Base-by-base conservation (phyloP, 2,329 filamentous ascomycete genomes). In the Aspergillus sojae region DNA sequence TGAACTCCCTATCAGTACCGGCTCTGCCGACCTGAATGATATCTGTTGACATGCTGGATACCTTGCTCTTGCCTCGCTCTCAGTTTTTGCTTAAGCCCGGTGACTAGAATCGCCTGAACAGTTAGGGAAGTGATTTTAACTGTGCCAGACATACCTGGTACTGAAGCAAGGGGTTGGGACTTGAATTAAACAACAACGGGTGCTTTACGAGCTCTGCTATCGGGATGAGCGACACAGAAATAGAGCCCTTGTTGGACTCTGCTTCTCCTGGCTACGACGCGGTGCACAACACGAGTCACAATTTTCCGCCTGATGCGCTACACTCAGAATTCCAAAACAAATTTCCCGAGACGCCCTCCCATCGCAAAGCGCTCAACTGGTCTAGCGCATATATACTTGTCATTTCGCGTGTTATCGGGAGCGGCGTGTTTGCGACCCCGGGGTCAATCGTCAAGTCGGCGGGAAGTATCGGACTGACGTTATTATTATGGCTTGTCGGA, bases 401-500 rank as follows among this genome's bases (percentile, higher is more conserved):
- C 9, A 88, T 91, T 30, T 90, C 87, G 6, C 83, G 89, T 14
- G 88, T 91, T 6, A 88, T 91, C 34, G 89, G 89, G 14, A 89
- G 84, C 69, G 89, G 89, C 30, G 91, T 92, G 66, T 92, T 92
- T 70, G 89, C 89, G 0, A 91, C 89, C 0, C 90, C 88, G 0
- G 89, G 87, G 0, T 83, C 88, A 5, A 90, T 93, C 57, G 81
- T 91, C 3, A 84, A 86, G 43, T 84, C 86, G 0, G 86, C 88
- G 2, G 90, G 90, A 1, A 92, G 89, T 61, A 82, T 89, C 0
- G 89, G 89, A 0, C 76, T 91, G 2, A 83, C 88, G 0, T 75
- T 92, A 1, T 66, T 83, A 0, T 75, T 92, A 3, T 92, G 90
- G 90, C 61, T 89, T 0, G 74, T 86, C 0, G 89, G 89, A 1